phyloP scores from a whole-genome alignment of 2,329 filamentous ascomycete species.

The Ophiostoma novo-ulmi region DNA sequence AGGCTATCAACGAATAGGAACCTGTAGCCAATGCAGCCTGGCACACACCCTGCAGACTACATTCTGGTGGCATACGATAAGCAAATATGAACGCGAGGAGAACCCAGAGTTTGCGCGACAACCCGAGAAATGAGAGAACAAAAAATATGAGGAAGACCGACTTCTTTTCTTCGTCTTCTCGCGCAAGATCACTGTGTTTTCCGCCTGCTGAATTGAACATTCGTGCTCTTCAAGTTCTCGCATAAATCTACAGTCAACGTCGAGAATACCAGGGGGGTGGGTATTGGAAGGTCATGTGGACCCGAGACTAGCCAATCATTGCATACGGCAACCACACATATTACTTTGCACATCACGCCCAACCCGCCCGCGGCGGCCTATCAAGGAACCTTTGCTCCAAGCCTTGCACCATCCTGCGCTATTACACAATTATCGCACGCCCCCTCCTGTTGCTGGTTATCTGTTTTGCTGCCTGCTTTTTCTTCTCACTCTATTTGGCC shows the following conservation, averaged over 20 bases:
- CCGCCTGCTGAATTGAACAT: background rate
- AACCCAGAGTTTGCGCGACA: background rate
- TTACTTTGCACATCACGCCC: conserved; percentile 19
- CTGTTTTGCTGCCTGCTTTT: background rate
- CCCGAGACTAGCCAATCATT: conserved; percentile 21
- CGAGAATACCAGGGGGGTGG: conserved; percentile 22
- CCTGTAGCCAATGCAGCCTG: background rate
- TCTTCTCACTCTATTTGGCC: background rate
- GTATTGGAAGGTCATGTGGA: conserved; percentile 26
- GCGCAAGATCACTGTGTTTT: background rate
- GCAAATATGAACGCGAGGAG: background rate
- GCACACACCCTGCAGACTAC: background rate
- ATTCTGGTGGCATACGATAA: background rate
- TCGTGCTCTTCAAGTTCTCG: background rate
- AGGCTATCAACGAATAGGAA: background rate
- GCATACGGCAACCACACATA: conserved; percentile 16
- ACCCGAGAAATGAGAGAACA: background rate
- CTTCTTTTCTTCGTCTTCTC: background rate
- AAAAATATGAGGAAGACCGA: background rate
- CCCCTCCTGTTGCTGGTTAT: conserved; percentile 1
- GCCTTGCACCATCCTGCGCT: conserved; percentile 21
- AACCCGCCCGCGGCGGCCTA: conserved; percentile 18
- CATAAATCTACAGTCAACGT: background rate
- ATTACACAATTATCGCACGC: conserved; percentile 13
- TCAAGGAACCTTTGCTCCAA: conserved; percentile 15